Evolutionary conservation across 2,329 filamentous ascomycete genomes (phyloP), one percentile per base, ranked within the genome.

Genomic region (Scytalidium sp.): DNA sequence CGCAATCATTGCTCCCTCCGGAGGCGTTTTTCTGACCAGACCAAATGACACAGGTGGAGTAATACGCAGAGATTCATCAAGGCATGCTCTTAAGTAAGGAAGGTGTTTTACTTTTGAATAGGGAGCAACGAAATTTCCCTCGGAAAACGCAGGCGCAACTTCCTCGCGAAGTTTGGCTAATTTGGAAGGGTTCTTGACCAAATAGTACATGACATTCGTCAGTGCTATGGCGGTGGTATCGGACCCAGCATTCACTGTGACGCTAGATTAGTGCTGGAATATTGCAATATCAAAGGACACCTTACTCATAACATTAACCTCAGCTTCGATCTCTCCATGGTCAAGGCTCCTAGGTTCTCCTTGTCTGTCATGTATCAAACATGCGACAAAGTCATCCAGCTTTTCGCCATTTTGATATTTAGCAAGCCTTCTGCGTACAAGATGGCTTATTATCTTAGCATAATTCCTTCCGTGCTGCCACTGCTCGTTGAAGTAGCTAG

Each of bases 381-480:
- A 68, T 44, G 70, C 63, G 63, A 78, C 75, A 59, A 78, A 76
- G 54, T 78, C 74, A 43, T 77, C 72, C 1, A 75, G 66, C 47
- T 72, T 72, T 54, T 77, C 73, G 32, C 73, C 32, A n/a, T n/a
- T 36, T n/a, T 36, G 32, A 15, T 36, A n/a, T 36, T 15, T 36
- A 10, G 13, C 6, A 10, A 58, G 44, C 22, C 56, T 39, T 44
- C 45, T 53, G 44, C 41, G 47, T 13, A 54, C 56, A 45, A 58
- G 58, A 51, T 60, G 52, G 32, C 52, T 57, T 41, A 60, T 43
- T 32, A 60, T 59, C 36, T 58, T 52, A 8, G 56, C 56, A 25
- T 50, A 59, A 23, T 53, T 36, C 15, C 32, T 36, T 6, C 32
- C 32, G 15, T 36, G 32, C 15, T 36, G 32, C 32, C 32, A 36